phyloP scores from a whole-genome alignment of 345 rosid species.

The Ceriops decandra region DNA sequence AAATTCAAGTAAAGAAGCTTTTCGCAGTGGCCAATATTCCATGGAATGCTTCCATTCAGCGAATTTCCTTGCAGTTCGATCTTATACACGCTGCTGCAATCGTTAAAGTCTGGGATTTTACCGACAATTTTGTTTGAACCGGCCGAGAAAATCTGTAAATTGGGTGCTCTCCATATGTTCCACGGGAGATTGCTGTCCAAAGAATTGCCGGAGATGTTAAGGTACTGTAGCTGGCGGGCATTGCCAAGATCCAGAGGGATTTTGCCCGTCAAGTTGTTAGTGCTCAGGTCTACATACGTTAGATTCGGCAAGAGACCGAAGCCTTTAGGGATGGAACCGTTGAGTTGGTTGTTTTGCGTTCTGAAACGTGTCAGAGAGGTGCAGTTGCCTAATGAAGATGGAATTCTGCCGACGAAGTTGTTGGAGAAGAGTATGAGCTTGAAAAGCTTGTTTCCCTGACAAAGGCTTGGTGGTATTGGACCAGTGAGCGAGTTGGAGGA shows the following conservation, averaged over 20 bases:
- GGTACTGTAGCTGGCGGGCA: conserved; percentile 54
- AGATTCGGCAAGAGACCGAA: conserved; percentile 60
- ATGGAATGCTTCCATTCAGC: conserved; percentile 71
- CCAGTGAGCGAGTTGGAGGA: conserved; percentile 71
- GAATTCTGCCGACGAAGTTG: conserved; percentile 46
- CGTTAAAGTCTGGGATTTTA: conserved; percentile 60
- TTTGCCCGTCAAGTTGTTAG: conserved; percentile 57
- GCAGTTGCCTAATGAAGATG: conserved; percentile 54
- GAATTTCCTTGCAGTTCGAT: conserved; percentile 73
- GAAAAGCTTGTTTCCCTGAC: conserved; percentile 64
- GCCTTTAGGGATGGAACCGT: conserved; percentile 68
- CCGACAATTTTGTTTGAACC: conserved; percentile 50
- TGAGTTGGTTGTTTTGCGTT: conserved; percentile 57
- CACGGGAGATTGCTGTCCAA: conserved; percentile 47
- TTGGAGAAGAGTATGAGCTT: conserved; percentile 90
- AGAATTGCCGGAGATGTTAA: conserved; percentile 68
- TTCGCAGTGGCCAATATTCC: conserved; percentile 75
- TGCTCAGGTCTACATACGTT: conserved; percentile 67
- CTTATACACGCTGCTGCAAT: conserved; percentile 65
- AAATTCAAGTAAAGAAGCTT: conserved; percentile 68
- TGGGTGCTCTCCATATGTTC: conserved; percentile 68
- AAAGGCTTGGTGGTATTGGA: conserved; percentile 67
- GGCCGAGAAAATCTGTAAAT: conserved; percentile 69
- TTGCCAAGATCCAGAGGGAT: conserved; percentile 69
- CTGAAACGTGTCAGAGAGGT: conserved; percentile 58